These are phyloP conservation scores for Globisporangium abappressorium DNA, from an alignment of 352 stramenopile species.

Conservation along the genomic window DNA sequence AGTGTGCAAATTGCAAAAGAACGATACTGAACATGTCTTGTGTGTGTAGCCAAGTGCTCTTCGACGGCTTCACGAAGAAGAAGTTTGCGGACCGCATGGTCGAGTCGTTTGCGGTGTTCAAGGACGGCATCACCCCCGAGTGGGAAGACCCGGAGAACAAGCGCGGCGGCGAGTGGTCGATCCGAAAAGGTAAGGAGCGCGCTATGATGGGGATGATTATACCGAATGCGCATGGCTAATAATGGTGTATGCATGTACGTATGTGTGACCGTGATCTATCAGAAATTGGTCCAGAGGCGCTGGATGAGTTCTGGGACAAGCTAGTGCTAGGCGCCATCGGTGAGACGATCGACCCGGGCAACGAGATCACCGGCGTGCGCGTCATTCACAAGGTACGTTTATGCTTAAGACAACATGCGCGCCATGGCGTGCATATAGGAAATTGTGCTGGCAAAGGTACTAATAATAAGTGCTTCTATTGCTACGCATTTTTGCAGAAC, in stretches of 20 bases:
- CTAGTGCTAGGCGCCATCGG: slow-evolving; percentile 89
- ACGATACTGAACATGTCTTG: not conserved
- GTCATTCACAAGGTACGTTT: slow-evolving; percentile 86
- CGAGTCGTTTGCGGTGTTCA: slow-evolving; percentile 93
- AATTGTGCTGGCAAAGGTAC: no score
- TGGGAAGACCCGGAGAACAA: slow-evolving; percentile 91
- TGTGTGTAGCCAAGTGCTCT: slow-evolving; percentile 62
- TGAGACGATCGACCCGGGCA: slow-evolving; percentile 80
- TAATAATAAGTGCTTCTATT: no score
- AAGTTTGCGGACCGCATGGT: slow-evolving; percentile 91
- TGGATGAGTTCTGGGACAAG: slow-evolving; percentile 89
- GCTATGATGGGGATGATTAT: not conserved
- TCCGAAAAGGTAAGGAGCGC: slow-evolving; percentile 55
- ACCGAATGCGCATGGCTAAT: slow-evolving; percentile 8
- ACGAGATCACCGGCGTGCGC: slow-evolving; percentile 90
- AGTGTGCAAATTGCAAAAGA: no score
- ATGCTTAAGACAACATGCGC: not conserved
- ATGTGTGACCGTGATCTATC: slow-evolving; percentile 6
- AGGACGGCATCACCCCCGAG: slow-evolving; percentile 85
- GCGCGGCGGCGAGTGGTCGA: slow-evolving; percentile 83
- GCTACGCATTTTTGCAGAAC: slow-evolving; percentile 37
- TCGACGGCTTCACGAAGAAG: slow-evolving; percentile 85
- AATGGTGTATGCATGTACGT: not conserved
- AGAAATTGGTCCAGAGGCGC: slow-evolving; percentile 70
- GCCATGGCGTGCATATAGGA: not conserved